phyloP scores from a whole-genome alignment of 257 asterid genomes.

The Cordia subcordata region DNA sequence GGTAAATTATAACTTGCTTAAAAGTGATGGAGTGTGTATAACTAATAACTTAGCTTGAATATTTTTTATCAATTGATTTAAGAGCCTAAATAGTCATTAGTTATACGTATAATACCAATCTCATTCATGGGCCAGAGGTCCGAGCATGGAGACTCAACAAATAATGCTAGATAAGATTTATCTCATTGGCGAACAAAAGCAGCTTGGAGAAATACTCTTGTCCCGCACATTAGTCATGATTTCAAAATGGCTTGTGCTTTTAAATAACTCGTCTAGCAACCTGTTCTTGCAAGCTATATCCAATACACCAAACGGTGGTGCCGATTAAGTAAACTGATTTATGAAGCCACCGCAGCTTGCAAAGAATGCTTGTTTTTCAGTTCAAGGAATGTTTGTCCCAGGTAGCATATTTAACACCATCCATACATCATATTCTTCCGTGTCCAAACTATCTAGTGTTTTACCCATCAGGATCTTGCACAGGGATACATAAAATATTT shows the following conservation, averaged over 20 bases:
- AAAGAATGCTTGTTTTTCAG: not conserved
- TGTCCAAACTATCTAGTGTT: not conserved
- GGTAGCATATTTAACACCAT: not conserved
- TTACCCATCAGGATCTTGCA: too few species aligned
- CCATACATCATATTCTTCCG: not conserved
- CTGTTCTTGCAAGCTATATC: slow-evolving; percentile 19
- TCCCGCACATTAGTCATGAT: slow-evolving; percentile 3
- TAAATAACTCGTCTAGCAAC: not conserved
- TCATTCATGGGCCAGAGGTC: too few species aligned
- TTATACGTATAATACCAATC: too few species aligned
- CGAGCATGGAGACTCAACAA: not conserved
- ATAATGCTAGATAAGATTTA: not conserved
- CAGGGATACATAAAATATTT: too few species aligned
- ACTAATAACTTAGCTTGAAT: too few species aligned
- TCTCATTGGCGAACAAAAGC: not conserved
- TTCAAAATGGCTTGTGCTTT: slow-evolving; percentile 1
- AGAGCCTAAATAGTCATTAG: too few species aligned
- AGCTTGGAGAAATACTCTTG: not conserved
- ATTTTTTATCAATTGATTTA: too few species aligned
- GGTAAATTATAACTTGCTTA: too few species aligned
- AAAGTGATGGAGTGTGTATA: too few species aligned
- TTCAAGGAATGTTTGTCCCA: slow-evolving; percentile 8
- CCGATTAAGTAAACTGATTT: slow-evolving; percentile 8
- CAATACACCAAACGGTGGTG: slow-evolving; percentile 15
- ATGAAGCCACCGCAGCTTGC: not conserved